These are phyloP conservation scores for Hirsutella thompsonii DNA, from an alignment of 2,329 filamentous ascomycete species.

Conservation along the genomic window DNA sequence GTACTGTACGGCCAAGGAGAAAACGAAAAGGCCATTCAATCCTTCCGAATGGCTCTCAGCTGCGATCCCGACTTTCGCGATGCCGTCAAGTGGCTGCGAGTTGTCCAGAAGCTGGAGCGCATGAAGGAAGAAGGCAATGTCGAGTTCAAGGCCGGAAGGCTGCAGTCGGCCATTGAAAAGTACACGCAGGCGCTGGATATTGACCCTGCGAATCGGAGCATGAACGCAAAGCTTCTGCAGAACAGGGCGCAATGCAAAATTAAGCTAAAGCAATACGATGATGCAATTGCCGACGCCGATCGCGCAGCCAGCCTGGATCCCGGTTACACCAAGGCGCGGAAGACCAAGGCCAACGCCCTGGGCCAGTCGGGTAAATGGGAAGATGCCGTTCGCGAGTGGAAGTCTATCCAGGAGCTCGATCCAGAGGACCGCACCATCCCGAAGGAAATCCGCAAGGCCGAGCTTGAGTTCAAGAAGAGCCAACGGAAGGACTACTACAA, in stretches of 20 bases:
- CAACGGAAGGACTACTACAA: conserved; percentile 98
- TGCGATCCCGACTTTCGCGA: conserved; percentile 87
- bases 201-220: conserved; percentile 79
- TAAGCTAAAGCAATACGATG: conserved; percentile 71
- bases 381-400: conserved; percentile 78
- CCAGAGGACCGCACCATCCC: conserved; percentile 68
- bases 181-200: conserved; percentile 76
- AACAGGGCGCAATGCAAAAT: conserved; percentile 81
- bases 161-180: conserved; percentile 68
- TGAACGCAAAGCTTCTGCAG: conserved; percentile 87
- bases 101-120: conserved; percentile 81
- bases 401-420: conserved; percentile 70
- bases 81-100: conserved; percentile 76
- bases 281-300: conserved; percentile 77
- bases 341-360: conserved; percentile 84
- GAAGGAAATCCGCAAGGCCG: conserved; percentile 79
- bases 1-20: conserved; percentile 86
- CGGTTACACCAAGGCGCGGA: conserved; percentile 77
- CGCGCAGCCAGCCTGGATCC: conserved; percentile 73
- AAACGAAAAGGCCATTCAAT: conserved; percentile 85
- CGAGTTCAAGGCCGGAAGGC: conserved; percentile 77
- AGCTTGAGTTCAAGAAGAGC: conserved; percentile 94
- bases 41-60: conserved; percentile 78
- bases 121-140: conserved; percentile 90
- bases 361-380: conserved; percentile 85